Percentiles rank a stretch among this genome's conserved stretches.
phyloP scores from a whole-genome alignment of 805 yeast genomes.

The Allodekkera sacchari region DNA sequence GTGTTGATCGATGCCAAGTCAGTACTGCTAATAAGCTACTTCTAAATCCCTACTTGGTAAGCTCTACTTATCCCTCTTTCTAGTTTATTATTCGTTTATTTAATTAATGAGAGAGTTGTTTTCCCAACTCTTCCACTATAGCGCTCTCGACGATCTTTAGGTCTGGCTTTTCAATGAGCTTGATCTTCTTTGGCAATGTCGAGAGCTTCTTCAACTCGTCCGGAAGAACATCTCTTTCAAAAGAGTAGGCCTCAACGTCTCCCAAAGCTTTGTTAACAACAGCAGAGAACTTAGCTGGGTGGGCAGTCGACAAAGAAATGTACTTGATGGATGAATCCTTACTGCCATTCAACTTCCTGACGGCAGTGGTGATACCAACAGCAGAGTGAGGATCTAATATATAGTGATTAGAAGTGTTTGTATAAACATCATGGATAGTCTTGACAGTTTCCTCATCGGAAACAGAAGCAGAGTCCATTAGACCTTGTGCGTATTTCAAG shows the following conservation, averaged over 20 bases:
- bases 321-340: constrained; percentile 34
- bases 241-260: constrained; percentile 64
- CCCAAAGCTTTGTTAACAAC: constrained; percentile 81
- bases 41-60: background rate
- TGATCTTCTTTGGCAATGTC: constrained; percentile 65
- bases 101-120: constrained; percentile 2
- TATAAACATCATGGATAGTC: constrained; percentile 68
- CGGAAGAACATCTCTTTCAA: constrained; percentile 84
- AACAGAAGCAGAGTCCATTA: constrained; percentile 75
- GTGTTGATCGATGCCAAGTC: no score
- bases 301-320: constrained; percentile 91
- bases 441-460: constrained; percentile 68
- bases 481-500: constrained; percentile 54
- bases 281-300: constrained; percentile 96
- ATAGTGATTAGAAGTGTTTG: constrained; percentile 51
- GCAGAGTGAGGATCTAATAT: constrained; percentile 96
- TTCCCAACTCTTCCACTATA: constrained; percentile 58
- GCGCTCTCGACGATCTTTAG: constrained; percentile 66
- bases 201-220: constrained; percentile 72
- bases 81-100: background rate
- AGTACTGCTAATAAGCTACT: no score
- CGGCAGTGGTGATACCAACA: constrained; percentile 80
- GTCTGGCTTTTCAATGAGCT: constrained; percentile 62
- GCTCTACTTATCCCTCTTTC: background rate
- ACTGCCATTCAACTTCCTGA: constrained; percentile 38